Base-by-base conservation (phyloP, 1,284 basidiomycete species). In the Cryptococcus wingfieldii region DNA sequence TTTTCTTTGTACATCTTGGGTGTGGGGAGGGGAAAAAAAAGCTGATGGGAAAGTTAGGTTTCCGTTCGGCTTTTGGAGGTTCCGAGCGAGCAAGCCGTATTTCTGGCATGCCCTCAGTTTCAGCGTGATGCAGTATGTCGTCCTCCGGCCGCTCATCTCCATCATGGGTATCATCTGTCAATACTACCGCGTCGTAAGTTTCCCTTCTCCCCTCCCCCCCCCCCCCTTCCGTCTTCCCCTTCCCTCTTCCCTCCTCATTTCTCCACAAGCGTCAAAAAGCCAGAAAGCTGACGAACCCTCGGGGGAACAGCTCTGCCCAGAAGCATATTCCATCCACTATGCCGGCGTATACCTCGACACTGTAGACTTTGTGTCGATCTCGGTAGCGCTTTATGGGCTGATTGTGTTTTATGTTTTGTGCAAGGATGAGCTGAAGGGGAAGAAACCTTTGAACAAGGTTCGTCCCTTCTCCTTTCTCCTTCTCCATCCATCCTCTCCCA, bases 21-120 rank as follows among this genome's bases (percentile, higher is more conserved):
- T 39, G 3, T 42, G 23, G 23, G 23, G 23, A 19, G 19, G 23
- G 3, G 23, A 2, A 19, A 12, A 9, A 4, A 13, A 25, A 7
- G 44, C 46, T 59, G 37, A 42, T 42, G 10, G 19, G 3, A 23
- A 18, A n/a, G n/a, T 47, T 31, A 86, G 79, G 64, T 87, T 84
- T 83, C 80, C 63, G 52, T 66, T 68, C 55, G 54, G 54, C 49
- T 66, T 50, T 44, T 62, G 54, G 57, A 47, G 87, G 63, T 91
- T 86, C 72, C 79, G 89, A 38, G 87, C 89, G 0, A 88, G 87
- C 9, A 93, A 92, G 84, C 80, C 86, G 0, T 90, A 93, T 75
- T 93, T 93, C 71, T 87, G 92, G 85, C 87, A 90, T 71, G 86
- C 89, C 0, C 75, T 92, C 67, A 90, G 89, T 78, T 88, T 65